Conservation (phyloP, 2,329 filamentous ascomycete genomes). For the Penicillium polonicum region DNA sequence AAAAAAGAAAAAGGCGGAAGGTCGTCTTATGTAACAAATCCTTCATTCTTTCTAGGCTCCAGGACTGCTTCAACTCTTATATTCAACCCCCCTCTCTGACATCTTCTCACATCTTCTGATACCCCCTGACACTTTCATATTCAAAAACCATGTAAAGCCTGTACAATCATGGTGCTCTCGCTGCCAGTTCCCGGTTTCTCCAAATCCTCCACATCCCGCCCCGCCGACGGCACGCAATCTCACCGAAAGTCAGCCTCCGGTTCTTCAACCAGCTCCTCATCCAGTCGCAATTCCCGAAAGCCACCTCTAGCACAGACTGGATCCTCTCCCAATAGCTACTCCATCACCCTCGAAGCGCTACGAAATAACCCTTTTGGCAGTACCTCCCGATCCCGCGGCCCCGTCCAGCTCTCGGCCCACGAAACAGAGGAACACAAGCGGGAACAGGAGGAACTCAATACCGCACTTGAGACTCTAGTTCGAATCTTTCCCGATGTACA, state of each 20-base stretch:
- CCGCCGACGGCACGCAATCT: constrained; percentile 25
- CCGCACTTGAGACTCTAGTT: constrained; percentile 41
- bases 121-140: neutral
- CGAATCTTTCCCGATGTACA: constrained; percentile 48
- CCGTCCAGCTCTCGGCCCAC: constrained; percentile 18
- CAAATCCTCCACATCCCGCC: constrained; percentile 32
- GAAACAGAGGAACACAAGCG: constrained; percentile 33
- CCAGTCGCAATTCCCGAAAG: constrained; percentile 16
- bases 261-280: constrained; percentile 16
- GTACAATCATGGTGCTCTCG: constrained; percentile 40
- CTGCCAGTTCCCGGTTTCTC: constrained; percentile 39
- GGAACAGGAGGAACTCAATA: constrained; percentile 44
- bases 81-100: neutral
- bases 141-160: constrained; percentile 30
- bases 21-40: constrained; percentile 1
- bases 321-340: constrained; percentile 25
- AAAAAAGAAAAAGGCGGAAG: neutral
- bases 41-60: neutral
- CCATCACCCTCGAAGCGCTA: constrained; percentile 45
- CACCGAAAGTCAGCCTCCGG: constrained; percentile 16
- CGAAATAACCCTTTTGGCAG: constrained; percentile 46
- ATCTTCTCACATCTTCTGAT: neutral
- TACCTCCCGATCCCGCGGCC: constrained; percentile 26
- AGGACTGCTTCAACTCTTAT: neutral
- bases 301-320: constrained; percentile 10